Evolutionary conservation across 371 early-diverging fungal species (phyloP), one percentile per base, ranked within the genome.

Genomic region (Syncephalis plumigaleata): DNA sequence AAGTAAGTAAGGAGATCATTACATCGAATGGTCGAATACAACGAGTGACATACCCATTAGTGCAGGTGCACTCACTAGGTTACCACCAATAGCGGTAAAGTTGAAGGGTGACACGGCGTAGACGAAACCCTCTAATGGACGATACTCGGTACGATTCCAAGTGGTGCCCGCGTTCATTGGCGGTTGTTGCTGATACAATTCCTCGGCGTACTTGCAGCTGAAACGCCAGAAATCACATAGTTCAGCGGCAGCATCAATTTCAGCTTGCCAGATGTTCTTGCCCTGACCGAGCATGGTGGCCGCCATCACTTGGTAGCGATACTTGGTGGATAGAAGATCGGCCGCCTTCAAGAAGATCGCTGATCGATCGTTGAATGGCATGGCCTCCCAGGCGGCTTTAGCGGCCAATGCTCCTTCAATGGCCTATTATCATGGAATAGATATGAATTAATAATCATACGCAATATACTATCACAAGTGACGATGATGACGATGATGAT

Each of bases 211-310:
- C 70, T 87, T 79, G 60, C 78, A 77, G 74, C 93, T 94, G 73
- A 95, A 95, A 51, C 98, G 80, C 78, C 80, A 79, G 71, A 95
- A 94, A 62, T 95, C 96, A 46, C 68, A 70, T 23, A 92, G 71
- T 65, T 97, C 96, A 24, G 91, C 90, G 27, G 87, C 90, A 22
- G 90, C 74, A 60, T 95, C 98, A 56, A 97, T 97, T 67, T 95
- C 98, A 9, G 98, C 98, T 70, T 97, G 96, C 93, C 94, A 97
- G 56, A 79, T 83, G 67, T 92, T 97, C 73, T 97, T 97, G 44
- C 93, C 93, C 68, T 97, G 98, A 46, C 98, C 98, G 27, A 97
- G 67, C 93, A 97, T 95, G 45, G 98, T 91, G 36, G 96, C 91
- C 15, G 98, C 98, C 81, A 92, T 77, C 43, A 90, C 53, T 71